Evolutionary conservation across 805 yeast species (phyloP), one percentile per base, ranked within the genome.

Genomic region (Martiniozyma abietophila): DNA sequence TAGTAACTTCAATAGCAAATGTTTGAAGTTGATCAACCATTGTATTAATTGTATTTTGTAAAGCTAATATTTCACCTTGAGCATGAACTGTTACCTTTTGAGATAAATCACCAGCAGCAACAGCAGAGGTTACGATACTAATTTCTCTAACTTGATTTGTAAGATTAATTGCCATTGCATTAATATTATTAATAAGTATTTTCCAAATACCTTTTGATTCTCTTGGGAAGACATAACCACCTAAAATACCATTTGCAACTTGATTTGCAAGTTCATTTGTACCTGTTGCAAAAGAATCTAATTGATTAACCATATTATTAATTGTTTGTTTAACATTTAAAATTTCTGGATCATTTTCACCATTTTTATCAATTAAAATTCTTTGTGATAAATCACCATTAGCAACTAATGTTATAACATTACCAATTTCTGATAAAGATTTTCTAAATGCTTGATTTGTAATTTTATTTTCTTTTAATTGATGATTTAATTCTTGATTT

Each of bases 201-300:
- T 84, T 73, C 95, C 95, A 84, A 33, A 81, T 80, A 14, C 95
- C 95, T 7, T 77, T 83, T 1, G 88, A 74, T n/a, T 88, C 89
- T 34, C 76, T 78, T 23, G 77, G 78, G 42, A 78, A 80, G 26
- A 89, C 94, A 51, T 81, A 92, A 25, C 95, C 95, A 45, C 95
- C 95, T 26, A 84, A 65, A 43, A 82, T 82, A 46, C 95, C 95
- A 48, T 82, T 81, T 20, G 94, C 89, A 15, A 84, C 95, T 47
- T 84, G 94, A 12, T 88, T 82, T 25, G 95, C 92, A 18, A 84
- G 82, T 40, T 83, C 75, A 24, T 86, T 80, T 27, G 83, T 92
- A 54, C 82, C 92, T 35, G 69, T 68, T 20, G 92, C 85, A 55
- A 81, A 82, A 9, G 82, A 72, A 53, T 80, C 88, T 40, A 81